Percentiles rank a stretch among this genome's conserved stretches.
These are phyloP conservation scores for Anthracocystis walkeri DNA, from an alignment of 1,284 basidiomycete species.

Conservation along the genomic window DNA sequence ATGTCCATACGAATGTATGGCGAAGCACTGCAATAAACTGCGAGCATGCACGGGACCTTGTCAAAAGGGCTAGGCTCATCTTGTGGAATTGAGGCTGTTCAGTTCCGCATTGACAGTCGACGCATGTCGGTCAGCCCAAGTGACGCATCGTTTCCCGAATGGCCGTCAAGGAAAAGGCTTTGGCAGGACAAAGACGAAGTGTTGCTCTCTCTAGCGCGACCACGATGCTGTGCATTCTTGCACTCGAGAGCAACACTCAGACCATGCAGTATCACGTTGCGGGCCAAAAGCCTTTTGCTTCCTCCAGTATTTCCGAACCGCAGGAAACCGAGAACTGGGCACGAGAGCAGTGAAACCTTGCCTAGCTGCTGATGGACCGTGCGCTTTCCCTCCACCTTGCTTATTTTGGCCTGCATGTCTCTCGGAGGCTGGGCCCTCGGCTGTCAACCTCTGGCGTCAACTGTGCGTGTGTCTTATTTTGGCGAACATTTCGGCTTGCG, in stretches of 20 bases:
- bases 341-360: neutral
- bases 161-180: neutral
- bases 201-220: slow-evolving; percentile 2
- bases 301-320: neutral
- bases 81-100: slow-evolving; percentile 1
- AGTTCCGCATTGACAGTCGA: neutral
- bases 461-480: no score
- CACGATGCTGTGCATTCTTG: neutral
- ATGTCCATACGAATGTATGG: no score
- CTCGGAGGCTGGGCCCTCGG: neutral
- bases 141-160: slow-evolving; percentile 3
- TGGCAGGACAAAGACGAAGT: neutral
- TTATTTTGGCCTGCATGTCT: neutral
- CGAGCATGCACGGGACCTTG: no score
- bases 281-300: no score
- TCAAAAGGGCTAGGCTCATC: no score
- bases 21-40: no score
- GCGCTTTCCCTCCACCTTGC: slow-evolving; percentile 4
- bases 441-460: no score
- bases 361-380: neutral
- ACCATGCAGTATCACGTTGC: no score
- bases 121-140: neutral
- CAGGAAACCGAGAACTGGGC: neutral
- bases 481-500: no score
- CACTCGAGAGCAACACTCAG: no score